Evolutionary conservation across 148 eudicot genomes (phyloP).

Genomic region (Arbutus unedo): DNA sequence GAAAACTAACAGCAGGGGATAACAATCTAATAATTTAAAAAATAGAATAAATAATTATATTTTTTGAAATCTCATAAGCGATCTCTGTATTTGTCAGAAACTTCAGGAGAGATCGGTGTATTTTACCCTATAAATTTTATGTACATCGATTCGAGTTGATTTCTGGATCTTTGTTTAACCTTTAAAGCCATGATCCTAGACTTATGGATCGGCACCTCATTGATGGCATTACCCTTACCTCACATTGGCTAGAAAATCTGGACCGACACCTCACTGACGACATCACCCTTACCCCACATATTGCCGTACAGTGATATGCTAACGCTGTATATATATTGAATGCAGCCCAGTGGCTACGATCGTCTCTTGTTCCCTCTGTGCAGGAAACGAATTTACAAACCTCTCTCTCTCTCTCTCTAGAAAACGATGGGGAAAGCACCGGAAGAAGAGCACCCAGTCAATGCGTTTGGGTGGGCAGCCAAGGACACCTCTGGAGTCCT

Average conservation of each 20-base stretch:
- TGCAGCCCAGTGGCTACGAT: background rate
- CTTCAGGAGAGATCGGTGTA: too few relatives aligned
- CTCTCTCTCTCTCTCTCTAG: background rate
- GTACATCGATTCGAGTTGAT: too few relatives aligned
- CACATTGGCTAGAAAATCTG: background rate
- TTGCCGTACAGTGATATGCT: too few relatives aligned
- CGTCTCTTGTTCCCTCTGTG: background rate
- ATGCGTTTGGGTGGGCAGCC: slow-evolving; percentile 7
- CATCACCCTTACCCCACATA: background rate
- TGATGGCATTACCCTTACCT: background rate
- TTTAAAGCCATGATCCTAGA: too few relatives aligned
- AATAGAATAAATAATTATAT: too few relatives aligned
- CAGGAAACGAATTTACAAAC: too few relatives aligned
- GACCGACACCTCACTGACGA: background rate
- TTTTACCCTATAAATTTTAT: too few relatives aligned
- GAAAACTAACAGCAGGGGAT: too few relatives aligned
- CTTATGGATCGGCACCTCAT: background rate
- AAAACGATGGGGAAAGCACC: background rate
- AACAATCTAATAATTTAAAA: too few relatives aligned
- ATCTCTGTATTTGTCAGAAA: too few relatives aligned
- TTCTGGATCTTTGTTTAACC: too few relatives aligned
- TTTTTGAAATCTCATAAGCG: too few relatives aligned
- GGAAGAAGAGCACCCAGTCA: slow-evolving; percentile 9
- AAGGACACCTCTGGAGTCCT: background rate
- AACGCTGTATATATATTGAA: background rate